phyloP scores from a whole-genome alignment of 208 protist species.

The Acanthamoeba culbertsoni region DNA sequence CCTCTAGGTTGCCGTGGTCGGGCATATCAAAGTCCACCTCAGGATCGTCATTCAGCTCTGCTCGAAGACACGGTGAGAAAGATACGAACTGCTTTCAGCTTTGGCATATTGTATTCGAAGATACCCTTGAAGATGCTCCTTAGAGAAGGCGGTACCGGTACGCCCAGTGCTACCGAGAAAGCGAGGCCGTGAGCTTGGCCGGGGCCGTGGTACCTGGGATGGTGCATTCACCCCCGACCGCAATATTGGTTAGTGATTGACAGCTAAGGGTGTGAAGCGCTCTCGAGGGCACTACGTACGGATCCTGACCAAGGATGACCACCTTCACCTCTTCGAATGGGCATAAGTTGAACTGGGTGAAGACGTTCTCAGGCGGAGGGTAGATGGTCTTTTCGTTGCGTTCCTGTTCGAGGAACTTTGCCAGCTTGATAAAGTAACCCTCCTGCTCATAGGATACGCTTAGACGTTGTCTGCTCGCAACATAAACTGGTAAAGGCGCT shows the following conservation, averaged over 20 bases:
- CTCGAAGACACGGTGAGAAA: neutral
- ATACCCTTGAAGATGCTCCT: slow-evolving; percentile 47
- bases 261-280: neutral
- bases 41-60: slow-evolving; percentile 43
- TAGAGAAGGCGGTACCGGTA: slow-evolving; percentile 68
- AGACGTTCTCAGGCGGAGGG: slow-evolving; percentile 87
- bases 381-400: slow-evolving; percentile 76
- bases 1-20: slow-evolving; percentile 5
- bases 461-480: no score
- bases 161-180: slow-evolving; percentile 93
- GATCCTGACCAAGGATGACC: slow-evolving; percentile 96
- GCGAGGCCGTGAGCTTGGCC: slow-evolving; percentile 95
- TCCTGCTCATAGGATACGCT: neutral
- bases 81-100: slow-evolving; percentile 81
- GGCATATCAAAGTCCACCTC: neutral
- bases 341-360: slow-evolving; percentile 90
- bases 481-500: no score
- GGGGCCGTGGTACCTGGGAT: slow-evolving; percentile 55
- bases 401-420: slow-evolving; percentile 59
- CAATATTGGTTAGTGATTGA: neutral
- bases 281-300: slow-evolving; percentile 84
- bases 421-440: slow-evolving; percentile 54
- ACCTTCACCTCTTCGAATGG: slow-evolving; percentile 91
- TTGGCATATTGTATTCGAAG: neutral
- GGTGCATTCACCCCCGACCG: slow-evolving; percentile 41